phyloP scores from a whole-genome alignment of 805 yeast species.

The Candida multigemmis region DNA sequence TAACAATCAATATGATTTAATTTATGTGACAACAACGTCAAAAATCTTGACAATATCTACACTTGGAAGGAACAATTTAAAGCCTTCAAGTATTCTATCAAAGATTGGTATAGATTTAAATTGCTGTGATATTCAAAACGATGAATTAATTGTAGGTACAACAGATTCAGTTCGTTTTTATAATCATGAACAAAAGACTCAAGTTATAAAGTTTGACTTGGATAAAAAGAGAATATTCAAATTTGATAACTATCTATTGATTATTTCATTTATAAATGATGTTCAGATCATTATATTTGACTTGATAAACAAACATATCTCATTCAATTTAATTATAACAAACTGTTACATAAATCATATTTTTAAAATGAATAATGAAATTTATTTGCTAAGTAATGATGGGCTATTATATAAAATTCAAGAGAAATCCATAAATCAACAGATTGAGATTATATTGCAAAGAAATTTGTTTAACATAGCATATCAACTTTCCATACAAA shows the following conservation, averaged over 20 bases:
- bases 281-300: constrained; percentile 68
- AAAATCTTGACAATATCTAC: constrained; percentile 66
- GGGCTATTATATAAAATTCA: constrained; percentile 63
- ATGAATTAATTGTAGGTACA: constrained; percentile 55
- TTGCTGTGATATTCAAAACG: constrained; percentile 35
- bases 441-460: constrained; percentile 58
- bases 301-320: constrained; percentile 55
- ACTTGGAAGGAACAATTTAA: constrained; percentile 68
- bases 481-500: constrained; percentile 48
- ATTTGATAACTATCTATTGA: constrained; percentile 46
- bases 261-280: too few species aligned
- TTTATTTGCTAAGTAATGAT: constrained; percentile 61
- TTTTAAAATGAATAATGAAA: constrained; percentile 46
- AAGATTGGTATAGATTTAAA: constrained; percentile 41
- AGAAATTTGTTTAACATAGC: constrained; percentile 70
- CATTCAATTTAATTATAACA: constrained; percentile 62
- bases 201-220: constrained; percentile 46
- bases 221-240: constrained; percentile 45
- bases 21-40: constrained; percentile 71
- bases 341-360: constrained; percentile 49
- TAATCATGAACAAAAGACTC: constrained; percentile 43
- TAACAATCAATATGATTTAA: constrained; percentile 36
- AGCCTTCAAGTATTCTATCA: constrained; percentile 41
- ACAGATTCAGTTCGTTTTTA: constrained; percentile 58
- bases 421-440: constrained; percentile 59